phyloP scores from a whole-genome alignment of 345 rosid genomes.

The Rhodomyrtus tomentosa region DNA sequence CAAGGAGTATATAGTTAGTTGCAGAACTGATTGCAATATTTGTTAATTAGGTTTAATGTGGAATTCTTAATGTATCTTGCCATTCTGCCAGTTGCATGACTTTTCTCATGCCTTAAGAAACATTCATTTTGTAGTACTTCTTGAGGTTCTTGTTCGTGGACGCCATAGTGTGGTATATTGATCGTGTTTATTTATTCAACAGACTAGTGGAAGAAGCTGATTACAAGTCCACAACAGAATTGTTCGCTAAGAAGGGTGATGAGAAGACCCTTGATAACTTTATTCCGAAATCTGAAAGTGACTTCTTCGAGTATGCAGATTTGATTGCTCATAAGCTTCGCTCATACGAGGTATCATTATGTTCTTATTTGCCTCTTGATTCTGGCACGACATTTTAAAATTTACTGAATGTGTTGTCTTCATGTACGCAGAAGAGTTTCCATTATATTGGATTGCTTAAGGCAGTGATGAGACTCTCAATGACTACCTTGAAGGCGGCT shows the following conservation, averaged over 20 bases:
- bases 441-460: conserved; percentile 64
- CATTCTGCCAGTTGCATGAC: background rate
- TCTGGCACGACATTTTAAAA: background rate
- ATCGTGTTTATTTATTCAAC: background rate
- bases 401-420: background rate
- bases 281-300: conserved; percentile 92
- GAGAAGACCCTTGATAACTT: conserved; percentile 53
- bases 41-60: background rate
- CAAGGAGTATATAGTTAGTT: background rate
- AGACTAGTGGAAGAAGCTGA: conserved; percentile 98
- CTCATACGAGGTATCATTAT: conserved; percentile 49
- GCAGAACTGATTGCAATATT: background rate
- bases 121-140: background rate
- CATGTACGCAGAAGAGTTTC: conserved; percentile 62
- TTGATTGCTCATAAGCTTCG: conserved; percentile 63
- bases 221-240: conserved; percentile 56
- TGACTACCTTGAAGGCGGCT: conserved; percentile 64
- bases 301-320: conserved; percentile 87
- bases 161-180: background rate
- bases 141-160: background rate
- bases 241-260: conserved; percentile 50
- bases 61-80: background rate
- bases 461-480: conserved; percentile 73
- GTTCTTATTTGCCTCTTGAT: background rate
- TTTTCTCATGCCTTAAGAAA: background rate